These are phyloP conservation scores for Graphilbum fragrans DNA, from an alignment of 2,329 filamentous ascomycete species.

Conservation along the genomic window DNA sequence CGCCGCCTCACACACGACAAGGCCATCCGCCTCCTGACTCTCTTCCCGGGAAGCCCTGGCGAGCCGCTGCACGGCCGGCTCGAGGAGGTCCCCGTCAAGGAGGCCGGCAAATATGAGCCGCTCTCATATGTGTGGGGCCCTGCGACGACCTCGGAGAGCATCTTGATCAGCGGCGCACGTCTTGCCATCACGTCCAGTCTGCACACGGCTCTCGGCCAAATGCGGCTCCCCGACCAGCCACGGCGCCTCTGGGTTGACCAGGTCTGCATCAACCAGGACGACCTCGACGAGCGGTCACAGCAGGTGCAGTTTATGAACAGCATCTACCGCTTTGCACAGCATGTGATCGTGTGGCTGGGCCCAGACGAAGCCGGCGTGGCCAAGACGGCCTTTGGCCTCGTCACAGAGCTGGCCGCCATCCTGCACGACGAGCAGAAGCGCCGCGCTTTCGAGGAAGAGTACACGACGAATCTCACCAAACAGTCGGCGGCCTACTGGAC, in stretches of 20 bases:
- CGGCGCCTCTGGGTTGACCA: conserved; percentile 9
- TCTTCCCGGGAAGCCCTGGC: background rate
- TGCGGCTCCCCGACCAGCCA: no score
- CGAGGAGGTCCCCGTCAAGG: background rate
- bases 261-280: conserved; percentile 11
- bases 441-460: background rate
- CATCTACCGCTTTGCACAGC: conserved; percentile 7
- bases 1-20: no score
- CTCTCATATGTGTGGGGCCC: background rate
- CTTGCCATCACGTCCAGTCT: background rate
- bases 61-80: background rate
- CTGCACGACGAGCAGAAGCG: background rate
- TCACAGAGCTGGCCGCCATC: background rate
- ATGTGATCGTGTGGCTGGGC: conserved; percentile 5
- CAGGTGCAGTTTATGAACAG: conserved; percentile 8
- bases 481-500: background rate
- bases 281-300: conserved; percentile 5
- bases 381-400: background rate
- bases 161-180: background rate
- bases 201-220: no score
- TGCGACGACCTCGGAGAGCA: background rate
- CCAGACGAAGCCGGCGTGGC: background rate
- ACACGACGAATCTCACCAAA: background rate
- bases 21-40: background rate
- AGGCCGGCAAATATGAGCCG: background rate